Evolutionary conservation across 192 early-diverging fungal genomes (phyloP).

Genomic region (Cetraspora pellucida): DNA sequence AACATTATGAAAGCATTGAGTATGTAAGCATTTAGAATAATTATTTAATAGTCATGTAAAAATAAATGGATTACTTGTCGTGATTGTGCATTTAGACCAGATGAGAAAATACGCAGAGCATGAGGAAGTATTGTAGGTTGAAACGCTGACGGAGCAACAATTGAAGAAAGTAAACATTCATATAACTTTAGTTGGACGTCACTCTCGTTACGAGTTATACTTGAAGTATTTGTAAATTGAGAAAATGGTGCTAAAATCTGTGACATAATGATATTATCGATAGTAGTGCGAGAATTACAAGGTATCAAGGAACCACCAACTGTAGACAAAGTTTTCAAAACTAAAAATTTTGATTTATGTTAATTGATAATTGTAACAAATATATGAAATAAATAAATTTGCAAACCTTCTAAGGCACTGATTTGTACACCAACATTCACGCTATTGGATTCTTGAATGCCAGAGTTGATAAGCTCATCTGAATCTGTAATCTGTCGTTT

Average conservation of each 20-base stretch:
- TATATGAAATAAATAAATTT: neutral
- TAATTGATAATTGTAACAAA: neutral
- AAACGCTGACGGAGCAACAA: constrained; percentile 41
- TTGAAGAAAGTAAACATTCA: constrained; percentile 46
- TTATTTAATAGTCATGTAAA: neutral
- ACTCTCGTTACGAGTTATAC: neutral
- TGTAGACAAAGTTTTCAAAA: constrained; percentile 31
- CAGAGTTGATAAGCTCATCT: constrained; percentile 6
- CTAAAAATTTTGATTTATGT: constrained; percentile 6
- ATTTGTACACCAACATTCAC: constrained; percentile 14
- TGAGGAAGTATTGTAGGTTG: constrained; percentile 47
- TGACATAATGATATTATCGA: constrained; percentile 40
- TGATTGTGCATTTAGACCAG: constrained; percentile 43
- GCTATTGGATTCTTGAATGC: neutral
- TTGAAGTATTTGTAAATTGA: constrained; percentile 28
- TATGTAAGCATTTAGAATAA: neutral
- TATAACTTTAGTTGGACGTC: constrained; percentile 31
- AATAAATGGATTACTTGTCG: constrained; percentile 36
- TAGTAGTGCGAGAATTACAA: constrained; percentile 11
- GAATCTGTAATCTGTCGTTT: constrained; percentile 24
- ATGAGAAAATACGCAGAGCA: constrained; percentile 42
- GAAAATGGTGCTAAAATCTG: constrained; percentile 36
- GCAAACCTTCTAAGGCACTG: constrained; percentile 33
- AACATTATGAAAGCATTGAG: neutral
- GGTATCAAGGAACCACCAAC: constrained; percentile 39